A percentile compares a stretch with the other conserved stretches of the same genome.
phyloP scores from a whole-genome alignment of 768 basidiomycete genomes.

The Pleurotus cornucopiae region DNA sequence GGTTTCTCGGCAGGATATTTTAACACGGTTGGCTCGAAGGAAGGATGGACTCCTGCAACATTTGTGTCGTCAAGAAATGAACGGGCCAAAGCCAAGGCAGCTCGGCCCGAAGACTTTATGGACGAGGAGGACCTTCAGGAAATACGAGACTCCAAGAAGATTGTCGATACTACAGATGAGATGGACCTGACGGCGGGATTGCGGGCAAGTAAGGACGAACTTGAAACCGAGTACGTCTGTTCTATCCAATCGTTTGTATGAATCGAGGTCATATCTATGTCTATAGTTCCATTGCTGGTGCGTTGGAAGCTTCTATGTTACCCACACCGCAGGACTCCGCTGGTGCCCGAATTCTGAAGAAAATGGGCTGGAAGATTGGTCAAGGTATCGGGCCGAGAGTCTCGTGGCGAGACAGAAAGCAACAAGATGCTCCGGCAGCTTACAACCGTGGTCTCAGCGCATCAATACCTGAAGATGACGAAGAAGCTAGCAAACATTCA shows the following conservation, averaged over 20 bases:
- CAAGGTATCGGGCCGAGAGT: conserved; percentile 93
- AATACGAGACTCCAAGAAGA: conserved; percentile 62
- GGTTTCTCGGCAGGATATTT: conserved; percentile 98
- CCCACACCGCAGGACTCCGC: conserved; percentile 75
- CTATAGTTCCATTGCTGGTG: conserved; percentile 55
- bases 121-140: conserved; percentile 96
- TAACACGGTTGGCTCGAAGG: conserved; percentile 93
- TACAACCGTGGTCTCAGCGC: conserved; percentile 27
- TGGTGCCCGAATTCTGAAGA: conserved; percentile 83
- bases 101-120: conserved; percentile 93
- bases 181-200: conserved; percentile 65
- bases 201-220: conserved; percentile 31
- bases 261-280: not conserved
- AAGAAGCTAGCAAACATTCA: conserved; percentile 81
- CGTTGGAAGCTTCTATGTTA: conserved; percentile 63
- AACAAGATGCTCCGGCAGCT: conserved; percentile 58
- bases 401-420: conserved; percentile 66
- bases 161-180: conserved; percentile 79
- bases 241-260: not conserved
- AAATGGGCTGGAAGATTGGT: conserved; percentile 93
- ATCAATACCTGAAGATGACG: conserved; percentile 54
- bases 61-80: conserved; percentile 87
- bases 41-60: conserved; percentile 94
- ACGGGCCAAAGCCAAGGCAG: conserved; percentile 57
- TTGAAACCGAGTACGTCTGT: conserved; percentile 51